These are phyloP conservation scores for Xylariaceae sp. DNA, from an alignment of 2,329 filamentous ascomycete species.

Conservation along the genomic window DNA sequence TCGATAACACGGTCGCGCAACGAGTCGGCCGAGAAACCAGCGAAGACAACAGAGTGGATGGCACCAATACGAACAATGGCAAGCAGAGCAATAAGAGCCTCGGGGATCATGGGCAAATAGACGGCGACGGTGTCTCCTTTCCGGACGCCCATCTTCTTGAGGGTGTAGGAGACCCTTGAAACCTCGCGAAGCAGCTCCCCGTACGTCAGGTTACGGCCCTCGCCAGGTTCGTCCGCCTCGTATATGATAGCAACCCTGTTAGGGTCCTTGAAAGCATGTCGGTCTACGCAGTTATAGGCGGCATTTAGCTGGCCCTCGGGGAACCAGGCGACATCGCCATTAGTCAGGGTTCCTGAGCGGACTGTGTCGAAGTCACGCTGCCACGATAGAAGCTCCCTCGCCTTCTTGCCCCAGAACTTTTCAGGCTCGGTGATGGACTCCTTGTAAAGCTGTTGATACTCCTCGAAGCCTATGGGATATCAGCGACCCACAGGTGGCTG, in stretches of 20 bases:
- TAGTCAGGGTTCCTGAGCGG: slow-evolving; percentile 66
- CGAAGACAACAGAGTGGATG: slow-evolving; percentile 95
- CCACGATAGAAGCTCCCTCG: slow-evolving; percentile 87
- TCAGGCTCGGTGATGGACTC: slow-evolving; percentile 87
- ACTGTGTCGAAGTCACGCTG: slow-evolving; percentile 89
- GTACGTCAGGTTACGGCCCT: slow-evolving; percentile 89
- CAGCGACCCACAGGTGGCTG: slow-evolving; percentile 19
- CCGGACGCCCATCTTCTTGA: slow-evolving; percentile 93
- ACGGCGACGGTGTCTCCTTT: slow-evolving; percentile 97
- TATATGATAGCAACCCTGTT: slow-evolving; percentile 96
- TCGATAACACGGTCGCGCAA: slow-evolving; percentile 92
- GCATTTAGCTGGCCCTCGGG: slow-evolving; percentile 90
- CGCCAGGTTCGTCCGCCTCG: slow-evolving; percentile 85
- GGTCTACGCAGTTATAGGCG: slow-evolving; percentile 95
- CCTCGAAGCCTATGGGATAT: slow-evolving; percentile 51
- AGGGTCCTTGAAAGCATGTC: slow-evolving; percentile 92
- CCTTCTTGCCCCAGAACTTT: slow-evolving; percentile 83
- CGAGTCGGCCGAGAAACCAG: slow-evolving; percentile 94
- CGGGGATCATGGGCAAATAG: slow-evolving; percentile 98
- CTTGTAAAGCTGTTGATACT: slow-evolving; percentile 65
- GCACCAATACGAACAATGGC: slow-evolving; percentile 91
- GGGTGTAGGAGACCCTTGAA: slow-evolving; percentile 76
- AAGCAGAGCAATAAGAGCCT: slow-evolving; percentile 85
- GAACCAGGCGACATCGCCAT: slow-evolving; percentile 92
- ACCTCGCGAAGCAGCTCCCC: slow-evolving; percentile 90